Percentiles rank a stretch among this genome's conserved stretches.
These are phyloP conservation scores for Fusarium haematococcum DNA, from an alignment of 2,329 filamentous ascomycete genomes.

Conservation along the genomic window DNA sequence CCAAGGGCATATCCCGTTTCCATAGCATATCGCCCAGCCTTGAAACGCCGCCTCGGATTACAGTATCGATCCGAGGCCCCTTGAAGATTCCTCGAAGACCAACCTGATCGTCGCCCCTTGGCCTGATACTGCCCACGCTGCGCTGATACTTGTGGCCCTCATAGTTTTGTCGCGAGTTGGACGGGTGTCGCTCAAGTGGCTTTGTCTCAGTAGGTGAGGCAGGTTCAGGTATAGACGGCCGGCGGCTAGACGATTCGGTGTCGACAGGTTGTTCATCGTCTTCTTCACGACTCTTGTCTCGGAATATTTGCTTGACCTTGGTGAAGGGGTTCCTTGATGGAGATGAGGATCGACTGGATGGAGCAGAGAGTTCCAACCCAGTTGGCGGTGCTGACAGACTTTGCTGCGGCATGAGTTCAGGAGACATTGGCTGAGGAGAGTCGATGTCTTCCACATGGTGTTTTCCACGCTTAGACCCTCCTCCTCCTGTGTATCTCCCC, in stretches of 20 bases:
- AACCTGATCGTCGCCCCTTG: conserved; percentile 50
- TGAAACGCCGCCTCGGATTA: conserved; percentile 71
- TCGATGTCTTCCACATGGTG: conserved; percentile 58
- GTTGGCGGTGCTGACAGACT: conserved; percentile 68
- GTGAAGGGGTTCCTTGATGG: conserved; percentile 70
- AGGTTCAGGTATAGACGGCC: conserved; percentile 44
- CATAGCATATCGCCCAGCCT: conserved; percentile 69
- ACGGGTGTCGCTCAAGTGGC: conserved; percentile 46
- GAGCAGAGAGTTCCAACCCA: conserved; percentile 72
- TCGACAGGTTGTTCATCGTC: conserved; percentile 47
- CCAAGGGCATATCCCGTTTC: conserved; percentile 60
- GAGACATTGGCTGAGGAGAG: conserved; percentile 63
- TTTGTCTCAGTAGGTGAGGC: conserved; percentile 46
- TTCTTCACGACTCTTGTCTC: conserved; percentile 64
- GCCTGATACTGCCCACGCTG: conserved; percentile 62
- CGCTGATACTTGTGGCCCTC: conserved; percentile 62
- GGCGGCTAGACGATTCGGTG: conserved; percentile 49
- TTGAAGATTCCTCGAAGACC: conserved; percentile 78
- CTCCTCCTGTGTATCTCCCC: conserved; percentile 61
- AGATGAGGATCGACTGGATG: conserved; percentile 71
- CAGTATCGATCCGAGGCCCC: conserved; percentile 77
- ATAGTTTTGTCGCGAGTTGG: conserved; percentile 52
- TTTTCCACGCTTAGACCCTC: conserved; percentile 57
- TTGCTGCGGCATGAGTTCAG: conserved; percentile 61
- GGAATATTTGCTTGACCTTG: conserved; percentile 67